A percentile compares a stretch with the other conserved stretches of the same genome.
Conservation (phyloP, 2,329 filamentous ascomycete genomes). For the Botrytis byssoidea region DNA sequence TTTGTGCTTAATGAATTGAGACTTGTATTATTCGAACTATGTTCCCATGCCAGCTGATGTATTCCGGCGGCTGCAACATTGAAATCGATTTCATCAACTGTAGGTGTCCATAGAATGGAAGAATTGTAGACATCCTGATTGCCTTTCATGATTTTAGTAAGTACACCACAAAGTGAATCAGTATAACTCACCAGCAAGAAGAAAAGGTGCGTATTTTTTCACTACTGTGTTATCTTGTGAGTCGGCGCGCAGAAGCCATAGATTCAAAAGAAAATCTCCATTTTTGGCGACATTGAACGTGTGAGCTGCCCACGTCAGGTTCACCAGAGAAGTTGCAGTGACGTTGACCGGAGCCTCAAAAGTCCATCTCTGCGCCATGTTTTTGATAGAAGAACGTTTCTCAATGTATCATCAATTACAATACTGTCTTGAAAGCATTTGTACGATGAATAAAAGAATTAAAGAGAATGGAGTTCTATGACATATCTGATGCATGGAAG, state of each 20-base stretch:
- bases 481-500: no score
- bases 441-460: background rate
- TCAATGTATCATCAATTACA: background rate
- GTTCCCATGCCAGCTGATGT: conserved; percentile 2
- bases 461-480: no score
- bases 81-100: conserved; percentile 2
- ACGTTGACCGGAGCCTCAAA: conserved; percentile 6
- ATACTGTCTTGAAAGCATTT: background rate
- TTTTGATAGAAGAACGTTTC: background rate
- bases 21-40: background rate
- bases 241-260: conserved; percentile 8
- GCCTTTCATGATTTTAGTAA: background rate
- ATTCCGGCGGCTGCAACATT: background rate
- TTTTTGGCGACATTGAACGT: background rate
- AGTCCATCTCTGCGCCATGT: background rate
- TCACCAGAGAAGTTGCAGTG: background rate
- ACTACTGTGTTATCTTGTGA: background rate
- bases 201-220: background rate
- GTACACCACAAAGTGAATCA: background rate
- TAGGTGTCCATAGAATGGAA: background rate
- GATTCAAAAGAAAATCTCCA: conserved; percentile 6
- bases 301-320: background rate
- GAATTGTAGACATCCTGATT: background rate
- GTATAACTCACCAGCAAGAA: conserved; percentile 6
- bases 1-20: background rate